Evolutionary conservation across 148 eudicot species (phyloP), one percentile per base, ranked within the genome.

Genomic region (Dianthus caryophyllus): DNA sequence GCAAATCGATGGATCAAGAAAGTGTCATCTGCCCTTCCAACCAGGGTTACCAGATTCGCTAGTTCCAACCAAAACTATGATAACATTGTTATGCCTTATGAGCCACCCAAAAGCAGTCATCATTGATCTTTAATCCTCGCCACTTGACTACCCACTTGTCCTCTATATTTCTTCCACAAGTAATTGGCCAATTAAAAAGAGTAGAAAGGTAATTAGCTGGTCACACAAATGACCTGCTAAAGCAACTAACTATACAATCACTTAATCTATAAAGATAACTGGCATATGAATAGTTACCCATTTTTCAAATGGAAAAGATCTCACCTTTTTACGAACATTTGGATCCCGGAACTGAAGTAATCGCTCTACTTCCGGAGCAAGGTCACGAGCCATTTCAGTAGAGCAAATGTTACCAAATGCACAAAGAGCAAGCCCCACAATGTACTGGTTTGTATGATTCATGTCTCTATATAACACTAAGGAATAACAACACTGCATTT

Each of bases 361-460:
- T 51, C 93, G 78, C 80, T 94, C 97, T 39, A 94, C 98, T 80
- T 94, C 98, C 25, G 96, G 92, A 25, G 97, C 97, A 66, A 94
- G 96, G 79, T 94, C 98, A 70, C 98, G 97, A 70, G 98, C 98
- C 98, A 94, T 90, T 81, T 90, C 98, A 64, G 98, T 90, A 24
- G 98, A 94, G 73, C 96, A 86, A 61, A 94, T 94, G 79, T 94
- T 90, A 53, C 98, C 98, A 79, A 94, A 85, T 69, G 98, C 98
- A 83, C 98, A 94, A 65, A 94, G 98, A 80, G 98, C 98, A 75
- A 94, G 91, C 47, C 98, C 98, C 60, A 90, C 98, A 52, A 94
- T 94, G 76, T 88, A 94, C 80, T 94, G 98, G 76, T 94, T 94
- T 61, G 92, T 70, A 78, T 94, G 98, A 71, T 90, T 94, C 67